Percentiles rank a stretch among this genome's conserved stretches.
Conservation (phyloP, 2,329 filamentous ascomycete genomes). For the Ascomycota sp. region DNA sequence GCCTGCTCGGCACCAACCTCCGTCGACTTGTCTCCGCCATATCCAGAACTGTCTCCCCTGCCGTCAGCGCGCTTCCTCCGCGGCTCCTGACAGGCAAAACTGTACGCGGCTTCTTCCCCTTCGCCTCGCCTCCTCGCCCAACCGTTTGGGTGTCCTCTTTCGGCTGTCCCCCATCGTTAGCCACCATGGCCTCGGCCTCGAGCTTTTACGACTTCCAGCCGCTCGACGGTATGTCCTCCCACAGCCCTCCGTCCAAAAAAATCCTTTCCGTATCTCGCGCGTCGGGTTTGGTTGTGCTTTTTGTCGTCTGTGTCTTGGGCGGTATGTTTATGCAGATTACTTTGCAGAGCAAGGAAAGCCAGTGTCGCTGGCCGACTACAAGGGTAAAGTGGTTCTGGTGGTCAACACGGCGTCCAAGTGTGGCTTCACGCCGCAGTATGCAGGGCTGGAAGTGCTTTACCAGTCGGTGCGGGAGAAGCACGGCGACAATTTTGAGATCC, state of each 20-base stretch:
- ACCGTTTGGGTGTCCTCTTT: too few species aligned
- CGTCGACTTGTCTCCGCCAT: too few species aligned
- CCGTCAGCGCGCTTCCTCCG: too few species aligned
- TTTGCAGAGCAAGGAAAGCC: conserved; percentile 36
- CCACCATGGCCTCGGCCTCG: conserved; percentile 19
- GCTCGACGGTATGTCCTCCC: conserved; percentile 40
- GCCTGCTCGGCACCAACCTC: too few species aligned
- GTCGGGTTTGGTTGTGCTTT: too few species aligned
- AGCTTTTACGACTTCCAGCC: conserved; percentile 70
- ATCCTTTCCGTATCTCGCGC: background rate
- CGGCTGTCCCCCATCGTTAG: background rate
- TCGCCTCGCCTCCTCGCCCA: too few species aligned
- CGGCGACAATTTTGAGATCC: conserved; percentile 59
- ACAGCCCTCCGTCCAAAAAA: too few species aligned
- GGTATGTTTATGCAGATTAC: background rate
- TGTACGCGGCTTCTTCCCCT: too few species aligned
- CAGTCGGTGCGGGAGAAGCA: conserved; percentile 50
- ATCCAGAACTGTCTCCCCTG: too few species aligned
- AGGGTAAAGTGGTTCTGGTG: conserved; percentile 83
- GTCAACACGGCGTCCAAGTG: conserved; percentile 98
- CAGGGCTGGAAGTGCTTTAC: conserved; percentile 78
- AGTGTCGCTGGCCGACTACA: conserved; percentile 49
- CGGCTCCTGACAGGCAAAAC: too few species aligned
- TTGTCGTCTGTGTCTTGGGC: too few species aligned
- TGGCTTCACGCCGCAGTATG: conserved; percentile 94